Evolutionary conservation across 306 rosid genomes (phyloP), one percentile per base, ranked within the genome.

Genomic region (Purshia tridentata): DNA sequence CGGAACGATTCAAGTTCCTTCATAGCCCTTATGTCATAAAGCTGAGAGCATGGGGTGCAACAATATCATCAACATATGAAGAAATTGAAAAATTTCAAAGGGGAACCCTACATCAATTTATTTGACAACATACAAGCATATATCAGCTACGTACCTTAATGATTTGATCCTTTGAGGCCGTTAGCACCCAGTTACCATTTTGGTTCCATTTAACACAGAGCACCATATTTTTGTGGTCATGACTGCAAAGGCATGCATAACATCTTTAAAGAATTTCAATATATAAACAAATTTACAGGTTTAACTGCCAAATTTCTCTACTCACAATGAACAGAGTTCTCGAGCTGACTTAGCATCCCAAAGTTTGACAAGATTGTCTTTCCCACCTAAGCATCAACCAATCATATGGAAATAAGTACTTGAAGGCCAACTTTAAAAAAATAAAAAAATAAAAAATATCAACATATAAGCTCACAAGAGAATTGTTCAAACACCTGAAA

Each of bases 1-100:
- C 99, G 99, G 73, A 91, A 94, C 45, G 99, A 94, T 81, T 90
- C 95, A 81, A 94, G 99, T 81, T 94, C 99, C 85, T 94, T 94
- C 99, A 94, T 94, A 74, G 97, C 91, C 69, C 99, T 88, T 64
- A 94, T 91, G 88, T 94, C 97, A 81, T 94, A 91, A 71, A 94
- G 97, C 99, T 94, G 82, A 84, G 82, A 46, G 67, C 55, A 42
- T 62, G 73, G 55, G 69, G 69, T 61, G 54, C 68, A 74, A 49
- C 14, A 15, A 72, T 73, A 52, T 35, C 66, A 67, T 60, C 37
- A 70, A 39, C 46, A 55, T 65, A 61, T 19, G 49, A 58, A 60
- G 55, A 71, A n/a, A 35, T 14, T 53, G 19, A n/a, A 78, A 37
- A 29, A 15, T 23, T 61, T 69, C 2, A 16, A 19, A 8, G 40